Percentiles rank a stretch among this genome's conserved stretches.
phyloP scores from a whole-genome alignment of 2,329 filamentous ascomycete genomes.

The Falciphora oryzae region DNA sequence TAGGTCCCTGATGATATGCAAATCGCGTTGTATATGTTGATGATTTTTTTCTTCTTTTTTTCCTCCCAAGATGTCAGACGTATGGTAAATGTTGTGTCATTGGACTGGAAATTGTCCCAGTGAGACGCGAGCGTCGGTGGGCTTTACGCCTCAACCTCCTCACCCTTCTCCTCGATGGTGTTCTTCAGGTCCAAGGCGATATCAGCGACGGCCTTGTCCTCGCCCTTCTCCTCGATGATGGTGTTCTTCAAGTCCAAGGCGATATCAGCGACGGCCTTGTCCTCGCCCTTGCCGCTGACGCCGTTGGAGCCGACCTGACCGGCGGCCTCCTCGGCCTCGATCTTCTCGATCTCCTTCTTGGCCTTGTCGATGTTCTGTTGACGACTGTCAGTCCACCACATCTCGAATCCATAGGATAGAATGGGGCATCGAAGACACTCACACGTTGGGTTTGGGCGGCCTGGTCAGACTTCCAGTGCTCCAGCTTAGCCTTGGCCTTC shows the following conservation, averaged over 20 bases:
- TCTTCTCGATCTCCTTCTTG: conserved; percentile 86
- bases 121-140: too few relatives aligned
- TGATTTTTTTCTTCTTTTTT: too few relatives aligned
- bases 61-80: too few relatives aligned
- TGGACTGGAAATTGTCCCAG: too few relatives aligned
- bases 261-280: conserved; percentile 48
- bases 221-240: conserved; percentile 45
- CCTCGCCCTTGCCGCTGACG: conserved; percentile 36
- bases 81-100: too few relatives aligned
- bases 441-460: conserved; percentile 85
- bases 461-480: conserved; percentile 88
- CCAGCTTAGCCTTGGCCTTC: conserved; percentile 89
- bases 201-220: conserved; percentile 45
- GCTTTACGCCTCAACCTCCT: conserved; percentile 23
- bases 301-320: conserved; percentile 34
- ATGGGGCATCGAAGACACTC: conserved; percentile 32
- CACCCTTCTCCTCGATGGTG: conserved; percentile 47
- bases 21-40: too few relatives aligned
- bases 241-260: conserved; percentile 46
- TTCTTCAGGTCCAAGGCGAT: conserved; percentile 47
- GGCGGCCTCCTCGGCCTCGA: conserved; percentile 63
- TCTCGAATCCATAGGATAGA: neutral
- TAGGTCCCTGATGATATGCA: too few relatives aligned
- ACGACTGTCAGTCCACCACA: neutral
- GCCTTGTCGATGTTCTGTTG: conserved; percentile 90